Evolutionary conservation across 331 rosid species (phyloP), one percentile per base, ranked within the genome.

Genomic region (Pyrus hybrid): DNA sequence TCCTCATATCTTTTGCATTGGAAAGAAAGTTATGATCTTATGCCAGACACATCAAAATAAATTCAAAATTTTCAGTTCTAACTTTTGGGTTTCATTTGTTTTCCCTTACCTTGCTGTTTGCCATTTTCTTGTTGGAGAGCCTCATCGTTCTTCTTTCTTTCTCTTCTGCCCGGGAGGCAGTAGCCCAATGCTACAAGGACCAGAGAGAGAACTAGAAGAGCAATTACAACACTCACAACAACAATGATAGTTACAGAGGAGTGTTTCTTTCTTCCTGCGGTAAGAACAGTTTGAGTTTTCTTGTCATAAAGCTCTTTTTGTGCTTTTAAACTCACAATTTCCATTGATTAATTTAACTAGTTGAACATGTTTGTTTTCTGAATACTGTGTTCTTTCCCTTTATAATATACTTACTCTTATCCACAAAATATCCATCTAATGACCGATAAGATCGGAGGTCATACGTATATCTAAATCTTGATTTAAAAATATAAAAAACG

Each of bases 221-320:
- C 67, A 63, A 21, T 9, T 0, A 3, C 14, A 10, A 54, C 22
- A 7, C 13, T 0, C 14, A 0, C 13, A 3, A 16, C 30, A 12
- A 23, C 18, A 60, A 60, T 5, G 32, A 23, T n/a, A 56, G 5
- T 56, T 8, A 8, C 1, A 22, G 25, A 20, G 12, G 0, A 8
- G 25, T 1, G 11, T 3, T 53, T 56, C 13, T 1, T 56, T 56
- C 21, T 56, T 56, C 13, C 64, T 22, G 64, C 64, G 69, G 35
- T 81, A 85, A 72, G 85, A 88, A 18, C 8, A 66, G 26, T 74
- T 13, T 68, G 47, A 37, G 45, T 9, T 9, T 37, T 37, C 4
- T 37, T 37, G 45, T 37, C 45, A 37, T 37, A 37, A 37, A 37
- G 4, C 13, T 37, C 45, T 9, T 37, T 37, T 3, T 37, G 45